phyloP scores from a whole-genome alignment of 768 basidiomycete species.

The Royoungia palumana region DNA sequence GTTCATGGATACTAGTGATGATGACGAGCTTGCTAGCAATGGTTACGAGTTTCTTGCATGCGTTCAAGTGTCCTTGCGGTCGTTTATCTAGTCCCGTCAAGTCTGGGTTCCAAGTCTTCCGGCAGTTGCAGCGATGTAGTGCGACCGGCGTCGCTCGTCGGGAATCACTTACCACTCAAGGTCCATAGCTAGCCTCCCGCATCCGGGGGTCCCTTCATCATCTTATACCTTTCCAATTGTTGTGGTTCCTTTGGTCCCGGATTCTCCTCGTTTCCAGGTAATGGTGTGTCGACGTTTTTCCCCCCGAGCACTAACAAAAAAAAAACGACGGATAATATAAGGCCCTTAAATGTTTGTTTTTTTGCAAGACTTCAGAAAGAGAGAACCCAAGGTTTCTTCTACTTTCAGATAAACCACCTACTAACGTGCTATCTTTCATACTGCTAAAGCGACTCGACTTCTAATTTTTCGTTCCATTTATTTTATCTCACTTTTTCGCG shows the following conservation, averaged over 20 bases:
- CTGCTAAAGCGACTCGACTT: neutral
- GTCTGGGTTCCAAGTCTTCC: neutral
- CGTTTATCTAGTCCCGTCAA: neutral
- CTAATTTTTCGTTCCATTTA: neutral
- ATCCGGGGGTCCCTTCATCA: neutral
- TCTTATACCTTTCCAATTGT: conserved; percentile 5
- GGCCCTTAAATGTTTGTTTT: no score
- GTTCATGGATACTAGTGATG: neutral
- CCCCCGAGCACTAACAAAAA: no score
- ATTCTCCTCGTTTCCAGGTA: neutral
- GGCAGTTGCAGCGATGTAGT: neutral
- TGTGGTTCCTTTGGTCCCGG: neutral
- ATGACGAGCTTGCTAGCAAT: neutral
- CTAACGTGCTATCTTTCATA: no score
- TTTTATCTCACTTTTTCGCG: neutral
- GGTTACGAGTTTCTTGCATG: neutral
- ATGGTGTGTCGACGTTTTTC: neutral
- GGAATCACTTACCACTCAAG: neutral
- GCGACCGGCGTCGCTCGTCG: neutral
- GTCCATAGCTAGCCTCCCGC: neutral
- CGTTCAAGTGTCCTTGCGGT: neutral
- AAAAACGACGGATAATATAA: no score
- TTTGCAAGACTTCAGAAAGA: no score
- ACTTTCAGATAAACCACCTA: no score
- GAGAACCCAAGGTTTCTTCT: no score